These are phyloP conservation scores for Rhododendron simsii DNA, from an alignment of 148 eudicot species.

Conservation along the genomic window DNA sequence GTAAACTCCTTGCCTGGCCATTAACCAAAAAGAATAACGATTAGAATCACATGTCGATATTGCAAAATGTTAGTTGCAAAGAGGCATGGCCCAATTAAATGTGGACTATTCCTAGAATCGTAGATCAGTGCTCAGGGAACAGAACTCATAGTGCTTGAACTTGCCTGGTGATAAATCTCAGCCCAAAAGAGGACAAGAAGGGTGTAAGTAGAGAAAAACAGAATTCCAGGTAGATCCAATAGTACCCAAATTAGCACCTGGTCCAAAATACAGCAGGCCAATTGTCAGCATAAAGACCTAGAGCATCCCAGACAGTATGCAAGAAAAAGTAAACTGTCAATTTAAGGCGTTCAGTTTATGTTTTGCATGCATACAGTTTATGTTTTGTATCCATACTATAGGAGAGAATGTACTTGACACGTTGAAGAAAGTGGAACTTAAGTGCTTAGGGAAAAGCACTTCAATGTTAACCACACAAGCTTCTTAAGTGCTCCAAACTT, in stretches of 20 bases:
- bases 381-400: neutral
- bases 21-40: slow-evolving; percentile 10
- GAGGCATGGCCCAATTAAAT: neutral
- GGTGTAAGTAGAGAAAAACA: slow-evolving; percentile 87
- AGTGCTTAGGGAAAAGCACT: neutral
- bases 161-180: slow-evolving; percentile 88
- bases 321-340: neutral
- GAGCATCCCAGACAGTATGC: neutral
- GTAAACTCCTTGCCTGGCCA: slow-evolving; percentile 82
- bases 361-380: neutral
- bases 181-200: slow-evolving; percentile 98
- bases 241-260: slow-evolving; percentile 61
- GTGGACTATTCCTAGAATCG: neutral
- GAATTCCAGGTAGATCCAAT: slow-evolving; percentile 81
- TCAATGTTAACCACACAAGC: neutral
- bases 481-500: neutral
- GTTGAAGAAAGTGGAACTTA: neutral
- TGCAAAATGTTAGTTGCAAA: neutral
- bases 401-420: neutral
- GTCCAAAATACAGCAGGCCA: slow-evolving; percentile 4
- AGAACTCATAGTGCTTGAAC: slow-evolving; percentile 7
- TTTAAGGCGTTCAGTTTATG: neutral
- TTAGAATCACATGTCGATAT: neutral
- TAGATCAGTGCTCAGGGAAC: neutral
- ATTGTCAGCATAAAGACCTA: slow-evolving; percentile 7